Evolutionary conservation across 179 eudicot species (phyloP).

Genomic region (Sideroxylon spinosum): DNA sequence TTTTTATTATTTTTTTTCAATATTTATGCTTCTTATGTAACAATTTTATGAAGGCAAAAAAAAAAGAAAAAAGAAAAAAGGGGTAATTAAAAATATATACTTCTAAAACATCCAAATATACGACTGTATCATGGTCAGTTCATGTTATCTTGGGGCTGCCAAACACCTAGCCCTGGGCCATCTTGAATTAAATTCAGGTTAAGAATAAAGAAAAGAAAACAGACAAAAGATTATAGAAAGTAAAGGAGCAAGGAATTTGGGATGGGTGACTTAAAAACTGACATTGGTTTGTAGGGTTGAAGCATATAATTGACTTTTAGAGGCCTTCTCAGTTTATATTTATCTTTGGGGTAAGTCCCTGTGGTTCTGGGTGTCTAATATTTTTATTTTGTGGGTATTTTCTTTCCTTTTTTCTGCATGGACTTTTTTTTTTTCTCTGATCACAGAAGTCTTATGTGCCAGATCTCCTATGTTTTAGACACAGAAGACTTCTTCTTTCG

Average conservation of each 20-base stretch:
- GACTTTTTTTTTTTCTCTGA: slow-evolving; percentile 3
- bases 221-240: not conserved
- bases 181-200: not conserved
- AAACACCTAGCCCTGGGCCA: no score
- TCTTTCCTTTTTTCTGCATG: not conserved
- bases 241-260: not conserved
- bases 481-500: slow-evolving; percentile 82
- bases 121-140: no score
- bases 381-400: not conserved
- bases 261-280: not conserved
- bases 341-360: not conserved
- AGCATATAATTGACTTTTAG: slow-evolving; percentile 5
- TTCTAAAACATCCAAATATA: no score
- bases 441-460: slow-evolving; percentile 19
- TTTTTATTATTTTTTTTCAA: no score
- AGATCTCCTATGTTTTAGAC: slow-evolving; percentile 89
- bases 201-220: not conserved
- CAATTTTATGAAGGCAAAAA: no score
- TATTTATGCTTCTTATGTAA: no score
- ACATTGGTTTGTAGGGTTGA: not conserved
- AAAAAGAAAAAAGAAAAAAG: no score
- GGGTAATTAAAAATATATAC: no score
- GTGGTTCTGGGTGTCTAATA: not conserved
- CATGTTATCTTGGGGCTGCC: no score
- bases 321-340: not conserved